Base-by-base conservation (phyloP, 805 yeast genomes). In the Torulaspora delbrueckii region DNA sequence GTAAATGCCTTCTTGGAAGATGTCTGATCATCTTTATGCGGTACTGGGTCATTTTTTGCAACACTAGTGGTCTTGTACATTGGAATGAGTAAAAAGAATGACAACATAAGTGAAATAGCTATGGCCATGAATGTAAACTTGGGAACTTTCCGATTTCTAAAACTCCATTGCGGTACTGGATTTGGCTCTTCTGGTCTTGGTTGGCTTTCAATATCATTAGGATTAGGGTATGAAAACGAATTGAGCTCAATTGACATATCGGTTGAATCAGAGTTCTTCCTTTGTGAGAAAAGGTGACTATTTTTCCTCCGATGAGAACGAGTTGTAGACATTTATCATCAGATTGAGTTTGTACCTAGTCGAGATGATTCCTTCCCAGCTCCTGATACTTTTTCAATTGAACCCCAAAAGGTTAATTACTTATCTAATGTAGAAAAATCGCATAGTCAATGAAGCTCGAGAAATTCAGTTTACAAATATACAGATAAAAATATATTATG, bases 231-330 rank as follows among this genome's bases (percentile, higher is more conserved):
- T 3, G 12, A 16, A 25, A 40, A 40, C 14, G 34, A 26, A 8
- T 26, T 26, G 6, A 22, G 37, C 33, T 40, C 37, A 32, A 32
- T 14, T 25, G 48, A 45, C 58, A 54, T 51, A 42, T 51, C 50
- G 3, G 48, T 47, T 27, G 57, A 48, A 27, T 62, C 62, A 8
- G 65, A 60, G 33, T 56, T 56, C 27, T 55, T 43, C 46, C 56
- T 59, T 32, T 58, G 62, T 42, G 55, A 47, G 46, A 53, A 62
- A 22, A 60, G 42, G 44, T 61, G 63, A 42, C 65, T 59, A 38
- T 56, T 59, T 40, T 59, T 59, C 45, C 65, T 57, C 51, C 58
- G 58, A 41, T 60, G 65, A 16, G 63, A 52, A 23, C 40, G 40
- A 7, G 48, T 40, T 5, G 48, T 37, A 19, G 48, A 40, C 48